Conservation (phyloP, 345 rosid species). For the Eucalyptus grandis region DNA sequence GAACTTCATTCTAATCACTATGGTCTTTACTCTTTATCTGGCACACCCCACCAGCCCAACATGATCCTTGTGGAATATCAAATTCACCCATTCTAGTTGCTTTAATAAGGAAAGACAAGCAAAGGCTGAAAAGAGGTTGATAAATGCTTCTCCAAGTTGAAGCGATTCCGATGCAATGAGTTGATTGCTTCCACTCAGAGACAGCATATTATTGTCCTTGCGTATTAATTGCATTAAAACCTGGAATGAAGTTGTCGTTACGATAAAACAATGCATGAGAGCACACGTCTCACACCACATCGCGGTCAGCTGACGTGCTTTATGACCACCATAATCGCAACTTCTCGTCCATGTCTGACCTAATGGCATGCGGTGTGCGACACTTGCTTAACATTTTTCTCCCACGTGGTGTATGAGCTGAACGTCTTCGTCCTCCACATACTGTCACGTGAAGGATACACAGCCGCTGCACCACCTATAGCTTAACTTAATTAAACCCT, state of each 20-base stretch:
- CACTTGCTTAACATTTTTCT: not conserved
- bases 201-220: not conserved
- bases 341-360: not conserved
- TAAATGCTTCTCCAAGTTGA: not conserved
- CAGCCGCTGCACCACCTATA: not conserved
- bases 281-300: not conserved
- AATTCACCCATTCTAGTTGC: not conserved
- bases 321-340: not conserved
- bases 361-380: not conserved
- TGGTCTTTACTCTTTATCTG: not conserved
- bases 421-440: not conserved
- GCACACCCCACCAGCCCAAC: not conserved
- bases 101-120: not conserved
- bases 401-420: not conserved
- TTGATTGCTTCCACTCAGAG: not conserved
- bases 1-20: not conserved
- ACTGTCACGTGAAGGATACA: not conserved
- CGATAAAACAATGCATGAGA: not conserved
- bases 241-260: fast-evolving
- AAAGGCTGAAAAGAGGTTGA: not conserved
- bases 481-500: not conserved
- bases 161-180: not conserved
- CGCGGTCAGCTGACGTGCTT: not conserved
- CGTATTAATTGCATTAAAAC: not conserved
- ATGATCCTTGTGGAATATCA: not conserved